Base-by-base conservation (phyloP, 1,139 yeast species). In the Meyerozyma guilliermondii region DNA sequence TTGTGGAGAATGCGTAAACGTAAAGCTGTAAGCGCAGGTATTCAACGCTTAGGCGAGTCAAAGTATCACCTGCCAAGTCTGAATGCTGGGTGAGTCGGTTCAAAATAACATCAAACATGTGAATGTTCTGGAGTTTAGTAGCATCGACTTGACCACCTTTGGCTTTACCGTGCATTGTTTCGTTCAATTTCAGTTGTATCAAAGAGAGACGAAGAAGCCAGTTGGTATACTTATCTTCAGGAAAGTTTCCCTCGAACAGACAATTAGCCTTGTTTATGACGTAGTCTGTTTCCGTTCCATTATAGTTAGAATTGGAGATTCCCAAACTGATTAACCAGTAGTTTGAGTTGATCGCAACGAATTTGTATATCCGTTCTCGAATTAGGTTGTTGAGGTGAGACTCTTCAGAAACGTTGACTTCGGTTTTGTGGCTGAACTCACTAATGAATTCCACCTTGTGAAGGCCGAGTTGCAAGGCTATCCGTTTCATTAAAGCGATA, bases 271-370 rank as follows among this genome's bases (percentile, higher is more conserved):
- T 65, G 50, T 68, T 66, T 39, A 71, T 59, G 29, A 71, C 67
- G 47, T 65, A 71, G 49, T 72, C 77, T 42, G 69, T 71, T 40
- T 67, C 66, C 41, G 63, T 62, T 3, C 76, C 76, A 49, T 68
- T 66, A 42, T 62, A 62, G 49, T 65, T 65, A 42, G 67, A 60
- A 45, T 68, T 67, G 18, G 73, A 59, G 38, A 71, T 55, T 2
- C 76, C 76, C 43, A 70, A 61, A 45, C 63, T 61, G 6, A 68
- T 67, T 40, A 70, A 58, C 77, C 76, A 72, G 54, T 68, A 69
- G 52, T 68, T 71, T 10, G 75, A 66, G 50, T 70, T 68, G 42
- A 72, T 66, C 46, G 68, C 66, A 35, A 71, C 63, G 51, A 68
- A 70, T 48, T 72, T 71, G 54, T 71, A 72, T 41, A 72, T 68